Percentiles rank a stretch among this genome's conserved stretches.
Conservation (phyloP, 176 grass and related monocot genomes). For the Eleusine indica region DNA sequence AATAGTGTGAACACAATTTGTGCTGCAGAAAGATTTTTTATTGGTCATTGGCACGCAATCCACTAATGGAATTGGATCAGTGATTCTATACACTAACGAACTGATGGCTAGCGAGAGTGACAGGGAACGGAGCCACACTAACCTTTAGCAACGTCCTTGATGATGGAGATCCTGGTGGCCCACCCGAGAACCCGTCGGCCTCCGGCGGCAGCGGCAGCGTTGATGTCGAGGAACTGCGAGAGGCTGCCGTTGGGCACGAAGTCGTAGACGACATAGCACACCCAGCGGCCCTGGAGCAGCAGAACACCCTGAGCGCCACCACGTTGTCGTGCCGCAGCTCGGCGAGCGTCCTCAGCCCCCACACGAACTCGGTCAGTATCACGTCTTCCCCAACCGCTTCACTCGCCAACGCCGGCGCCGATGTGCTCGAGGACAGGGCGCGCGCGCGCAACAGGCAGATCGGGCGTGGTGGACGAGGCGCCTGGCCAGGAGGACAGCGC, state of each 20-base stretch:
- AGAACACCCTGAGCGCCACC: conserved; percentile 72
- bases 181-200: conserved; percentile 58
- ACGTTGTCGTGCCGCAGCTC: conserved; percentile 79
- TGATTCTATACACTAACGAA: neutral
- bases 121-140: conserved; percentile 38
- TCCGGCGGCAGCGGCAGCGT: neutral
- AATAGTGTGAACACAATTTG: neutral
- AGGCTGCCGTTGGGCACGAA: conserved; percentile 82
- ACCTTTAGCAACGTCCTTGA: conserved; percentile 95
- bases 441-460: too few species aligned
- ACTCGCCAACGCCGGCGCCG: neutral
- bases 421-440: too few species aligned
- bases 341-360: conserved; percentile 63
- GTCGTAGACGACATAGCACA: conserved; percentile 92
- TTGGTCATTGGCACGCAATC: neutral
- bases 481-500: too few species aligned
- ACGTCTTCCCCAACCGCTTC: conserved; percentile 81
- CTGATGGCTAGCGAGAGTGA: neutral
- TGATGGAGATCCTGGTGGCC: conserved; percentile 79
- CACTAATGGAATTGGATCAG: neutral
- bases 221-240: conserved; percentile 65
- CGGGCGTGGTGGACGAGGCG: too few species aligned
- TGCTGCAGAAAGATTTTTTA: conserved; percentile 17
- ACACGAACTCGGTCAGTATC: conserved; percentile 85
- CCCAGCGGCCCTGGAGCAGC: conserved; percentile 76